phyloP scores from a whole-genome alignment of 31 red algal genomes.

The Endocladia muricata region DNA sequence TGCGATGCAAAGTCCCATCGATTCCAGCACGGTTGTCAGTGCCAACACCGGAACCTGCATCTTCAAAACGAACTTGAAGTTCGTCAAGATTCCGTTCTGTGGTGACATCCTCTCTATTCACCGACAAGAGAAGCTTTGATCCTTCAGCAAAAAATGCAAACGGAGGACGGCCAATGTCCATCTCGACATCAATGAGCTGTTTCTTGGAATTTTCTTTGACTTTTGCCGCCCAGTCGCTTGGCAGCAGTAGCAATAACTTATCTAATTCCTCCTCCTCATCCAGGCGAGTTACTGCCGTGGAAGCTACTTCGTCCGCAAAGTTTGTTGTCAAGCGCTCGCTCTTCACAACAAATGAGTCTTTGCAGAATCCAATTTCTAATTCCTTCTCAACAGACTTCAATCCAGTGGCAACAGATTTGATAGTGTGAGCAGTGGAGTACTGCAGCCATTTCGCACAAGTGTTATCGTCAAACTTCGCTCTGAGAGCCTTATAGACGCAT shows the following conservation, averaged over 20 bases:
- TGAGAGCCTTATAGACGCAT: neutral
- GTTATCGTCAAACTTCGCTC: neutral
- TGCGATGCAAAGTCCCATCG: constrained; percentile 13
- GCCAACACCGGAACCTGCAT: neutral
- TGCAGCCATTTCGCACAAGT: neutral
- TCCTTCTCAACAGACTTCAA: neutral
- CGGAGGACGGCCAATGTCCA: constrained; percentile 6
- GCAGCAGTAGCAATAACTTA: neutral
- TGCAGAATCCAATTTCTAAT: neutral
- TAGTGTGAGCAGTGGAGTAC: neutral
- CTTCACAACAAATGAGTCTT: neutral
- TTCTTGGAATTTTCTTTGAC: neutral
- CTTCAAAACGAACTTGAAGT: neutral
- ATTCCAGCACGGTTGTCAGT: constrained; percentile 3
- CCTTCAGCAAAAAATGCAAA: neutral
- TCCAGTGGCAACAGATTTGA: neutral
- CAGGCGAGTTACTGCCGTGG: neutral
- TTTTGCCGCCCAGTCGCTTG: neutral
- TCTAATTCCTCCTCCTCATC: neutral
- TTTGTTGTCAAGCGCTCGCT: neutral
- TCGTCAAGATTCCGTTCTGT: neutral
- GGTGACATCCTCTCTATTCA: neutral
- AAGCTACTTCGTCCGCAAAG: no score
- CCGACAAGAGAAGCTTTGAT: neutral
- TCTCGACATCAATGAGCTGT: neutral